Evolutionary conservation across 2,329 filamentous ascomycete genomes (phyloP).

Genomic region (Apiospora sp.): DNA sequence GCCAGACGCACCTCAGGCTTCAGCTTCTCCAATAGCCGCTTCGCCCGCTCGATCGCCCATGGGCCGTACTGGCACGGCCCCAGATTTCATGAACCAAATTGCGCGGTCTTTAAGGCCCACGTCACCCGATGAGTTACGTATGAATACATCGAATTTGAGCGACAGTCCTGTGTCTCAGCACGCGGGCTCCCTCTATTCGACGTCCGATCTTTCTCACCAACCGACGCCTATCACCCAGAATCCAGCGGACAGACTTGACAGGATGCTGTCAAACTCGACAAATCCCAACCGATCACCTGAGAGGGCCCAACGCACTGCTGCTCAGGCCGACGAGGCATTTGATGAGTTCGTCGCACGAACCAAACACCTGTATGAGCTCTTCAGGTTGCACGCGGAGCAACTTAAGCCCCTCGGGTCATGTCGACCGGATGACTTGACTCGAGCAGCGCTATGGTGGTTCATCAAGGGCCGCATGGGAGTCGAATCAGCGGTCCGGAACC

Average conservation of each 20-base stretch:
- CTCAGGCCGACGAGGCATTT: slow-evolving; percentile 61
- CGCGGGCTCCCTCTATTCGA: slow-evolving; percentile 38
- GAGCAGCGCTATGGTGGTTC: slow-evolving; percentile 89
- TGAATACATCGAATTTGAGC: slow-evolving; percentile 29
- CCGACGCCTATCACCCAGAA: slow-evolving; percentile 39
- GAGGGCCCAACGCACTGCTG: slow-evolving; percentile 47
- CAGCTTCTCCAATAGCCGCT: slow-evolving; percentile 28
- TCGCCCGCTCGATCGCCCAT: slow-evolving; percentile 31
- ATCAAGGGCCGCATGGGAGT: slow-evolving; percentile 79
- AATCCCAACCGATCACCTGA: slow-evolving; percentile 35
- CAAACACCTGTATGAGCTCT: slow-evolving; percentile 77
- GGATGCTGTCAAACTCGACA: slow-evolving; percentile 23
- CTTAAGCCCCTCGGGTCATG: slow-evolving; percentile 71
- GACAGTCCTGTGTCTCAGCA: slow-evolving; percentile 38
- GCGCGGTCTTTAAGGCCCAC: slow-evolving; percentile 31
- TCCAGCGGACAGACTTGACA: slow-evolving; percentile 30
- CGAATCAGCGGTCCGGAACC: slow-evolving; percentile 74
- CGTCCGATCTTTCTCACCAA: slow-evolving; percentile 39
- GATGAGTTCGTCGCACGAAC: slow-evolving; percentile 75
- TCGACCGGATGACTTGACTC: slow-evolving; percentile 71
- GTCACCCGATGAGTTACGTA: slow-evolving; percentile 38
- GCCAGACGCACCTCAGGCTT: slow-evolving; percentile 28
- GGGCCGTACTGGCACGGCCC: background rate
- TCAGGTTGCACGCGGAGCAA: slow-evolving; percentile 79
- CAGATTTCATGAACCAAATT: slow-evolving; percentile 10